These are phyloP conservation scores for Camellia granthamiana DNA, from an alignment of 148 eudicot genomes.

Conservation along the genomic window DNA sequence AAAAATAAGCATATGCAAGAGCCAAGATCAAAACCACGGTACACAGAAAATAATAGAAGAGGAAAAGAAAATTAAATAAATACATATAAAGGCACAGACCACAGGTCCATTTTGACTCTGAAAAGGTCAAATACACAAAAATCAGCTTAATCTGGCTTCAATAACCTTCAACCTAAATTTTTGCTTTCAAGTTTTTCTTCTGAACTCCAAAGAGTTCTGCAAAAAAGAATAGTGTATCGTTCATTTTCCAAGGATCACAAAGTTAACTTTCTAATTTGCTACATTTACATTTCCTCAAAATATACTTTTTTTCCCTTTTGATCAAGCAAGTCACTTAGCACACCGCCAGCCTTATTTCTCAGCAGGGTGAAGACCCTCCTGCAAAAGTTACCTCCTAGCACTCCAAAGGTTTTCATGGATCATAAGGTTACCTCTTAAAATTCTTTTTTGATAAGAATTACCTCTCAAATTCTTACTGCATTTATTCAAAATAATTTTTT, in stretches of 20 bases:
- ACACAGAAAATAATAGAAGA: not conserved
- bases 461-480: not conserved
- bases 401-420: not conserved
- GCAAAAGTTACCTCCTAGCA: not conserved
- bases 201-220: not conserved
- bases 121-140: not conserved
- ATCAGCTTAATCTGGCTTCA: not conserved
- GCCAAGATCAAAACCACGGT: not conserved
- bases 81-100: too few relatives aligned
- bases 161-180: constrained; percentile 3
- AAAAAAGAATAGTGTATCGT: not conserved
- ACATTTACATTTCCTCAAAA: not conserved
- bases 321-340: not conserved
- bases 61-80: not conserved
- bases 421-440: not conserved
- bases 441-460: too few relatives aligned
- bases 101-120: not conserved
- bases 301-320: not conserved
- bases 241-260: not conserved
- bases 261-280: not conserved
- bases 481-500: not conserved
- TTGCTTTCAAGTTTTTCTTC: not conserved
- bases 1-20: constrained; percentile 3
- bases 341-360: constrained; percentile 6
- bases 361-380: not conserved